phyloP scores from a whole-genome alignment of 129 eudicot genomes.

The Centaurea solstitialis region DNA sequence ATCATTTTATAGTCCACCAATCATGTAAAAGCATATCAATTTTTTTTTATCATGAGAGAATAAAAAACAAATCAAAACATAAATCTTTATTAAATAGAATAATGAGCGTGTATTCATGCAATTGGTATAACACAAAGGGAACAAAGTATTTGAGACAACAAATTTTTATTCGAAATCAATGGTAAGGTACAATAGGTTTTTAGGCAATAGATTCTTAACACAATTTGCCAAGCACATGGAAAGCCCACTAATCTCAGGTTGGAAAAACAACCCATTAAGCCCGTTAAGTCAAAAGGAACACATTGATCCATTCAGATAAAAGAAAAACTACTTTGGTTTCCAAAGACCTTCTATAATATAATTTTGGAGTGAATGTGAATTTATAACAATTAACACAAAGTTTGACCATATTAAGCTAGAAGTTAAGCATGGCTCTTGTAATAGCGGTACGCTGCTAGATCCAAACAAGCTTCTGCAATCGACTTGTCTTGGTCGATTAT shows the following conservation, averaged over 20 bases:
- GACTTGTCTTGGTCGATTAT: conserved; percentile 56
- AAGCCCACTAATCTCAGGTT: too few species aligned
- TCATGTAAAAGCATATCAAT: neutral
- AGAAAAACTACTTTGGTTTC: neutral
- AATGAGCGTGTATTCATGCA: neutral
- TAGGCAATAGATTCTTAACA: neutral
- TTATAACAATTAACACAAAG: neutral
- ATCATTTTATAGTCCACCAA: neutral
- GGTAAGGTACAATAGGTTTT: neutral
- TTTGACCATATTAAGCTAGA: neutral
- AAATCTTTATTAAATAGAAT: too few species aligned
- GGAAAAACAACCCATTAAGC: neutral
- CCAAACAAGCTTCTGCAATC: conserved; percentile 45
- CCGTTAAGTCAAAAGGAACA: neutral
- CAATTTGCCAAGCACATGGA: too few species aligned
- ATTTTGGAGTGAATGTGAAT: neutral
- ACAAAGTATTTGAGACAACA: neutral
- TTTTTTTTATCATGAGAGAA: neutral
- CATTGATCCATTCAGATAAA: neutral
- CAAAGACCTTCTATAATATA: neutral
- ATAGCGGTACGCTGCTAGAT: conserved; percentile 40
- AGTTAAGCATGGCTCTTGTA: conserved; percentile 2
- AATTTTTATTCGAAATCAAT: neutral
- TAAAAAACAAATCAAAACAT: too few species aligned
- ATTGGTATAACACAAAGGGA: neutral